Evolutionary conservation across 371 early-diverging fungal genomes (phyloP).

Genomic region (Mucor plumbeus): DNA sequence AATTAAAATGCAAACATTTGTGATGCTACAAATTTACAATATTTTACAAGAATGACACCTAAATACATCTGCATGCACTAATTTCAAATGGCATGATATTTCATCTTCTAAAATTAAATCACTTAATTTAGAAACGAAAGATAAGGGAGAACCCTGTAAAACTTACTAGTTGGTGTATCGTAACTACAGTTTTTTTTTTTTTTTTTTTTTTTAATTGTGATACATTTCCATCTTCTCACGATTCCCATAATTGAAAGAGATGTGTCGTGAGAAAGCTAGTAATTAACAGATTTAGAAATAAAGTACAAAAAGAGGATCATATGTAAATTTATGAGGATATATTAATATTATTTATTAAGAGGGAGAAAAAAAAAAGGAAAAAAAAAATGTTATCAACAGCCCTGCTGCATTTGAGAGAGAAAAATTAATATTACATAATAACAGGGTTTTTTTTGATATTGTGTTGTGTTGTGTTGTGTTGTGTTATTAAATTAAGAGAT

Average conservation of each 20-base stretch:
- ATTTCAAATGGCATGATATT: too few relatives aligned
- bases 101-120: not conserved
- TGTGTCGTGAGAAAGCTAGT: not conserved
- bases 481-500: not conserved
- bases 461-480: not conserved
- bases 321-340: not conserved
- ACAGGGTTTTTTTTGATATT: not conserved
- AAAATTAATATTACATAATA: not conserved
- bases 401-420: slow-evolving; percentile 5
- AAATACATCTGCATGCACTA: too few relatives aligned
- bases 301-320: not conserved
- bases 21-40: too few relatives aligned
- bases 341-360: slow-evolving; percentile 6
- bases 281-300: not conserved
- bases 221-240: slow-evolving; percentile 3
- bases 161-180: not conserved
- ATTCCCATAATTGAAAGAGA: not conserved
- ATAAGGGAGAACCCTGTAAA: not conserved
- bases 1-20: too few relatives aligned
- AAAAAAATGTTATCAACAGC: slow-evolving; percentile 2
- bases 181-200: not conserved
- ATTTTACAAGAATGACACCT: too few relatives aligned
- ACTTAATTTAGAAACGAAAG: not conserved
- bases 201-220: not conserved
- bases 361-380: not conserved